These are phyloP conservation scores for Wickerhamomyces subpelliculosus DNA, from an alignment of 805 yeast species.

Conservation along the genomic window DNA sequence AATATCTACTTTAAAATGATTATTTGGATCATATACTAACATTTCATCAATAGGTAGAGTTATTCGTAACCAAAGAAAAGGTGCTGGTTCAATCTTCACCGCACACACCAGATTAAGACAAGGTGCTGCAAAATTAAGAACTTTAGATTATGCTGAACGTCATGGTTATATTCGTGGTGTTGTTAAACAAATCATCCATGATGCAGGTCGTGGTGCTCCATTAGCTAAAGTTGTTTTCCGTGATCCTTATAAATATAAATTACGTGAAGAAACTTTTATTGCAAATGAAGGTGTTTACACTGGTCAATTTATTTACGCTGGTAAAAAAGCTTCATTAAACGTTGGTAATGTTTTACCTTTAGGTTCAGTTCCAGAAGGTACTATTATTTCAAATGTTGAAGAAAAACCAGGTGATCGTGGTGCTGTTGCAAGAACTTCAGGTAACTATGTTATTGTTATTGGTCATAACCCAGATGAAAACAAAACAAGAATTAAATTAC, in stretches of 20 bases:
- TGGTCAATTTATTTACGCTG: slow-evolving; percentile 98
- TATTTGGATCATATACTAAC: no score
- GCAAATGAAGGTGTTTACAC: slow-evolving; percentile 99
- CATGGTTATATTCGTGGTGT: slow-evolving; percentile 99
- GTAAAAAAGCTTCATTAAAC: slow-evolving; percentile 95
- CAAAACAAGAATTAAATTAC: slow-evolving; percentile 98
- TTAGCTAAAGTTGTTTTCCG: slow-evolving; percentile 98
- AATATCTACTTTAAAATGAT: no score
- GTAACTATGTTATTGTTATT: slow-evolving; percentile 97
- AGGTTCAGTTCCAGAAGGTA: slow-evolving; percentile 98
- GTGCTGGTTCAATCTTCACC: slow-evolving; percentile 99
- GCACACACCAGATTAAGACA: slow-evolving; percentile 99
- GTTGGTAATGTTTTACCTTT: slow-evolving; percentile 97
- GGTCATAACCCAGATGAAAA: slow-evolving; percentile 99
- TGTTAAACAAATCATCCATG: slow-evolving; percentile 97
- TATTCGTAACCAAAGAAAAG: slow-evolving; percentile 99
- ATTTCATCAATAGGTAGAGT: slow-evolving; percentile 72
- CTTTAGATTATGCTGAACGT: slow-evolving; percentile 98
- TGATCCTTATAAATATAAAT: slow-evolving; percentile 98
- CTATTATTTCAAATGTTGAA: slow-evolving; percentile 96
- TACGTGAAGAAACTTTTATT: slow-evolving; percentile 97
- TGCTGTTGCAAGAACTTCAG: slow-evolving; percentile 99
- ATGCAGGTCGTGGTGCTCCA: slow-evolving; percentile 99
- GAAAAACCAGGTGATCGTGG: slow-evolving; percentile 99
- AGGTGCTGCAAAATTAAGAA: slow-evolving; percentile 99